A percentile compares a stretch with the other conserved stretches of the same genome.
These are phyloP conservation scores for Coelastrella sp. DNA, from an alignment of 139 green algal species.

Conservation along the genomic window DNA sequence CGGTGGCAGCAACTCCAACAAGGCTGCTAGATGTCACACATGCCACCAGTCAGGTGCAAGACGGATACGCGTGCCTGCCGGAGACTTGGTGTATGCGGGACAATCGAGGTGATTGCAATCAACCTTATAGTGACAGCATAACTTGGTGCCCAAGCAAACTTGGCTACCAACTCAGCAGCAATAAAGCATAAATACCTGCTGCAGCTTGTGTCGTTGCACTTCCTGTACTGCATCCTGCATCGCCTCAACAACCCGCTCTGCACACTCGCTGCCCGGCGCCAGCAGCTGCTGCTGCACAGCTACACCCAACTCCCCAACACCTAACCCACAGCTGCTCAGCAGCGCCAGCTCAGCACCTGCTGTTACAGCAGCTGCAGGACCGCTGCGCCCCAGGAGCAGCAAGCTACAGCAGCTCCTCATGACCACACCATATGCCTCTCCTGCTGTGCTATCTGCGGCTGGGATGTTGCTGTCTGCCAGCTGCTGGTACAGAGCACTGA, in stretches of 20 bases:
- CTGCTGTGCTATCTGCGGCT: conserved; percentile 15
- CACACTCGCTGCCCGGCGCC: conserved; percentile 9
- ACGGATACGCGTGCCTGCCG: too few relatives aligned
- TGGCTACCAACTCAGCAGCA: too few relatives aligned
- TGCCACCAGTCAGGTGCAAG: too few relatives aligned
- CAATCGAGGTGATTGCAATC: too few relatives aligned
- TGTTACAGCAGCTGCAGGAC: conserved; percentile 9
- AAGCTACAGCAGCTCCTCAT: conserved; percentile 27
- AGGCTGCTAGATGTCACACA: too few relatives aligned
- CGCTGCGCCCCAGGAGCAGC: not conserved
- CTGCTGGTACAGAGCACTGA: conserved; percentile 6
- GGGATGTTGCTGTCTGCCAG: not conserved
- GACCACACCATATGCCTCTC: not conserved
- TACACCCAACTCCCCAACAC: conserved; percentile 4
- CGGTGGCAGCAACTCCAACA: too few relatives aligned
- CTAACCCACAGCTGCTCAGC: conserved; percentile 20
- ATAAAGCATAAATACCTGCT: not conserved
- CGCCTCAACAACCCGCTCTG: not conserved
- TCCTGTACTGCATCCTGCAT: conserved; percentile 22
- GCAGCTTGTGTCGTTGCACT: not conserved
- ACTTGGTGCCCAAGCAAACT: too few relatives aligned
- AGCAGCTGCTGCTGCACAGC: conserved; percentile 39
- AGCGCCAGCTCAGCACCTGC: conserved; percentile 5
- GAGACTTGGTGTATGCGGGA: too few relatives aligned
- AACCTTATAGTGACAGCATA: too few relatives aligned